Evolutionary conservation across 306 rosid genomes (phyloP), one percentile per base, ranked within the genome.

Genomic region (Sphenostylis stenocarpa): DNA sequence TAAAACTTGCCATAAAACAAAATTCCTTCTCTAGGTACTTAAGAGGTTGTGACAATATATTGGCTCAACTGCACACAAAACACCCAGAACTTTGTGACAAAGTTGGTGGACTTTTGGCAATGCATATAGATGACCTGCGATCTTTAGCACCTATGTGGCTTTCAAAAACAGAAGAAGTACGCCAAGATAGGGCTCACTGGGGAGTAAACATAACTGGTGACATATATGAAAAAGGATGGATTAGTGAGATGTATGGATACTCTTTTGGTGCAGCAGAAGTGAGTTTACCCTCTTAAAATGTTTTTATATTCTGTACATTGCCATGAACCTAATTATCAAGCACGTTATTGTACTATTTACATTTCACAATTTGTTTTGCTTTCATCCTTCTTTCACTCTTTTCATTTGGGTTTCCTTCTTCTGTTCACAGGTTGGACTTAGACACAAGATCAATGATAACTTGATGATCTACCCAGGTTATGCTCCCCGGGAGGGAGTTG

Each of bases 191-290:
- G 82, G 96, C 92, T 62, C 98, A 94, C 67, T 91, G 96, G 97
- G 77, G 80, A 49, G 89, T 87, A 80, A 94, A 91, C 84, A 49
- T 88, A 84, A 91, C 98, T 48, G 98, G 98, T 79, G 98, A 94
- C 79, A 84, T 91, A 72, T 91, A 86, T 80, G 92, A 84, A 61
- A 71, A 77, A 76, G 98, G 98, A 67, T 94, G 98, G 98, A 94
- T 94, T 73, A 91, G 97, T 85, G 98, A 94, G 87, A 91, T 94
- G 97, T 91, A 94, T 70, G 98, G 98, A 72, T 94, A 91, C 84
- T 91, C 97, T 39, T 94, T 91, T 77, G 97, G 96, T 69, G 97
- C 98, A 51, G 98, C 98, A 8, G 98, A 93, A 85, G 98, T 93
- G 84, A 84, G 95, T 65, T 72, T 47, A 12, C 52, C 34, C 64